Percentiles rank a stretch among this genome's conserved stretches.
Evolutionary conservation across 768 basidiomycete genomes (phyloP).

Genomic region (Xerocomus brunneocitrinus): DNA sequence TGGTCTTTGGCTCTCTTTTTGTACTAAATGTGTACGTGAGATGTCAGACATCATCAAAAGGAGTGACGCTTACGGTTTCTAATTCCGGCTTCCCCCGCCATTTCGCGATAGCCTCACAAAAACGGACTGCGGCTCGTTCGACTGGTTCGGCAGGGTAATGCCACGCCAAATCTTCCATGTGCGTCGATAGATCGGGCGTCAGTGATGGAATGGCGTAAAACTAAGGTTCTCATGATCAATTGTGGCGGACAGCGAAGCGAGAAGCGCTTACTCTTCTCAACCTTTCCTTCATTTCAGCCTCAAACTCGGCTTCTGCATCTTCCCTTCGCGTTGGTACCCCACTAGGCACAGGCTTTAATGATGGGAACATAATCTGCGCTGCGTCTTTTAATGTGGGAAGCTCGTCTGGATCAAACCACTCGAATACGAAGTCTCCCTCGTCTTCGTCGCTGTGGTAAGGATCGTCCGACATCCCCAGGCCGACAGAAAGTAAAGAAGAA

Average conservation of each 20-base stretch:
- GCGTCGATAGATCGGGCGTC: slow-evolving; percentile 71
- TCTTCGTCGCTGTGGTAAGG: slow-evolving; percentile 26
- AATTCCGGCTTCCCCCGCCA: slow-evolving; percentile 87
- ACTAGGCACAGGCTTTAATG: slow-evolving; percentile 32
- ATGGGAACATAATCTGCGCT: slow-evolving; percentile 64
- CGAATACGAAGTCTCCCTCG: slow-evolving; percentile 40
- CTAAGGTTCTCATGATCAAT: slow-evolving; percentile 35
- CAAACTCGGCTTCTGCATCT: slow-evolving; percentile 66
- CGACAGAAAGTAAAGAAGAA: slow-evolving; percentile 70
- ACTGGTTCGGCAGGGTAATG: slow-evolving; percentile 79
- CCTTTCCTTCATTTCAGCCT: slow-evolving; percentile 68
- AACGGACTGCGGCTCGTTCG: slow-evolving; percentile 71
- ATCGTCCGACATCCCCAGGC: slow-evolving; percentile 44
- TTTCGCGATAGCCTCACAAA: slow-evolving; percentile 74
- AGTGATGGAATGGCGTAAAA: slow-evolving; percentile 72
- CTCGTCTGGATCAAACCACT: slow-evolving; percentile 70
- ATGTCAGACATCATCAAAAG: slow-evolving; percentile 6
- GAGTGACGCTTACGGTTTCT: slow-evolving; percentile 50
- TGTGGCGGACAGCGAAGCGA: neutral
- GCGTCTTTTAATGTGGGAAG: slow-evolving; percentile 66
- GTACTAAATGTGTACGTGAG: slow-evolving; percentile 43
- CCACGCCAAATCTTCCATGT: slow-evolving; percentile 70
- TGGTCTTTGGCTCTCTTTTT: slow-evolving; percentile 44
- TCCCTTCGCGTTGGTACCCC: slow-evolving; percentile 33
- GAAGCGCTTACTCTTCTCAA: slow-evolving; percentile 54